Percentiles rank a stretch among this genome's conserved stretches.
Evolutionary conservation across 2,329 filamentous ascomycete species (phyloP).

Genomic region (Neonectria faginata): DNA sequence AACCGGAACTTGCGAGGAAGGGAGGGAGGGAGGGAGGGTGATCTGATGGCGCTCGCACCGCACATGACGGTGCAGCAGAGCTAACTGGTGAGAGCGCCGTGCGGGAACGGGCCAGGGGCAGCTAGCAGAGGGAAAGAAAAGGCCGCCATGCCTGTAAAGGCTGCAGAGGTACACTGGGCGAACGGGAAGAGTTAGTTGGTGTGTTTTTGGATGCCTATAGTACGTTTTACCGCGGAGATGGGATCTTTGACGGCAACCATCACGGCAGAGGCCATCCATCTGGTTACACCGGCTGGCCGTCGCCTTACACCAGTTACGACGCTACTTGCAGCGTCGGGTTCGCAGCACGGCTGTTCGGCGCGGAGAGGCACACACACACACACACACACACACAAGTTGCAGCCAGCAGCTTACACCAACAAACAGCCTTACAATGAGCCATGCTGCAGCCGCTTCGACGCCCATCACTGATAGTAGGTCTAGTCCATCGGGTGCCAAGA

Average conservation of each 20-base stretch:
- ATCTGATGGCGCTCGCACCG: slow-evolving; percentile 16
- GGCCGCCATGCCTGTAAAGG: slow-evolving; percentile 6
- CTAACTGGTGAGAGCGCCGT: slow-evolving; percentile 8
- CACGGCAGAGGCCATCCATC: background rate
- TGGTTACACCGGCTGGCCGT: no score
- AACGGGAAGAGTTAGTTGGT: background rate
- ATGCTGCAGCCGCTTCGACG: slow-evolving; percentile 17
- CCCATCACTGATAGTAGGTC: background rate
- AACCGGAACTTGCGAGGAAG: slow-evolving; percentile 2
- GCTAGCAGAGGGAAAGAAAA: background rate
- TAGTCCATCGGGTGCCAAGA: no score
- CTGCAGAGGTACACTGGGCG: slow-evolving; percentile 1
- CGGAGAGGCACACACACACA: slow-evolving; percentile 8
- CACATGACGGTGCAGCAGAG: slow-evolving; percentile 28
- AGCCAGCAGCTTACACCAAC: background rate
- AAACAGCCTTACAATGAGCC: background rate
- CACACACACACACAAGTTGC: background rate
- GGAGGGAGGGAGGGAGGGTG: background rate
- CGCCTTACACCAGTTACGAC: background rate
- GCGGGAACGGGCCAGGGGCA: background rate
- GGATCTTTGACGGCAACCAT: background rate
- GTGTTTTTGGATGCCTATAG: no score
- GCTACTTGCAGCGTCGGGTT: background rate
- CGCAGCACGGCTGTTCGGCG: slow-evolving; percentile 13
- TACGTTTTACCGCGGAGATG: background rate